Base-by-base conservation (phyloP, 73 alveolate genomes). In the Breviolum minutum region DNA sequence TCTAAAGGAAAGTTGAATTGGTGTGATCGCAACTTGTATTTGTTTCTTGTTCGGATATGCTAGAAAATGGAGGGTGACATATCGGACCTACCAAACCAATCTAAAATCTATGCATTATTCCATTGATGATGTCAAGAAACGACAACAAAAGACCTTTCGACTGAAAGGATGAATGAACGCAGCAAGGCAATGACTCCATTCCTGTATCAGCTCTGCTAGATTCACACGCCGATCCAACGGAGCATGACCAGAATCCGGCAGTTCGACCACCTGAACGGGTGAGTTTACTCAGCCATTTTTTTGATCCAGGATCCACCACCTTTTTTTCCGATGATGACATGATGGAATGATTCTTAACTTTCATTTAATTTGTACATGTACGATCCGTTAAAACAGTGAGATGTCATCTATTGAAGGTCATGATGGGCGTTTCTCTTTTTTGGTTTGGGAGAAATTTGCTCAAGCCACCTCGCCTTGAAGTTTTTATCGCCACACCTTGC, bases 401-500 rank as follows among this genome's bases (percentile, higher is more conserved):
- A 8, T 27, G 14, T 8, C 16, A 79, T 79, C n/a, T n/a, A n/a
- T 79, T 8, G 19, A 26, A 9, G 2, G 16, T 27, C 30, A 79
- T 79, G 5, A 40, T 3, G 54, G 54, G 54, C 54, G 54, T 40
- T 40, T 40, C 54, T 40, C 54, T 16, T 40, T 40, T 40, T 40
- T 40, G 0, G 54, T 40, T 40, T 40, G 54, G 54, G 54, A 40
- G 54, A 40, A 40, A 40, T 40, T n/a, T n/a, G 63, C 14, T 64
- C 64, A 3, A 12, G 86, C 63, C 86, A 16, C 63, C 86, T 26
- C 76, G 97, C 97, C 74, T 91, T 61, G 79, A 91, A 77, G 87
- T 62, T 54, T 63, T 91, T 91, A 79, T 91, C 97, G 27, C 97
- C 97, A 32, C 97, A 91, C n/a, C 97, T 61, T 7, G 97, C 97